Base-by-base conservation (phyloP, 2,329 filamentous ascomycete species). In the Alternaria rosae region DNA sequence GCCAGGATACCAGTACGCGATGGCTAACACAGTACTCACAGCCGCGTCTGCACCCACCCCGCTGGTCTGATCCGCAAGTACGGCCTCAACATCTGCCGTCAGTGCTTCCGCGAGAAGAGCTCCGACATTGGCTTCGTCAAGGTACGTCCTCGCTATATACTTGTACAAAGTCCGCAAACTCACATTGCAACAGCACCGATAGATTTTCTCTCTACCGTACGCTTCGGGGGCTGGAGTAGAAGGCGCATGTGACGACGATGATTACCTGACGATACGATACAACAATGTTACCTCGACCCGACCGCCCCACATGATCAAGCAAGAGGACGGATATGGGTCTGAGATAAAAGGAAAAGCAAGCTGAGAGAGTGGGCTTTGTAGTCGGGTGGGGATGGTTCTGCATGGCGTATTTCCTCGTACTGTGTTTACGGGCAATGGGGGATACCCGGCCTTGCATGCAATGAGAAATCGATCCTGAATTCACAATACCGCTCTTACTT, bases 1-100 rank as follows among this genome's bases (percentile, higher is more conserved):
- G 51, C 51, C 43, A 44, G 41, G 45, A 21, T 53, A 32, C 47
- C 20, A 53, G 55, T 21, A 58, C 43, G 42, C 43, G 45, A 62
- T 66, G 62, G 70, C 77, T 78, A 70, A 78, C 70, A 48, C 57
- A 68, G 66, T 60, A 66, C 62, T 64, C 53, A 73, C 79, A 92
- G 90, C 87, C 90, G 90, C 81, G 89, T 92, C 82, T 92, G 90
- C 92, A 93, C 93, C 82, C 94, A 99, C 92, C 90, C 89, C 82
- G 94, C 95, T 81, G 95, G 95, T 96, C 90, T 99, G 77, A 97
- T 99, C 90, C 94, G 95, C 88, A 99, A 99, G 88, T 99, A 99
- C 87, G 94, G 95, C 82, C 89, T 97, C 78, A 93, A 97, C 80
- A 88, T 90, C 84, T 89, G 88, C 86, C 86, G 88, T 85, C 85